These are phyloP conservation scores for Bothriochloa decipiens DNA, from an alignment of 176 grass and related monocot genomes.

Conservation along the genomic window DNA sequence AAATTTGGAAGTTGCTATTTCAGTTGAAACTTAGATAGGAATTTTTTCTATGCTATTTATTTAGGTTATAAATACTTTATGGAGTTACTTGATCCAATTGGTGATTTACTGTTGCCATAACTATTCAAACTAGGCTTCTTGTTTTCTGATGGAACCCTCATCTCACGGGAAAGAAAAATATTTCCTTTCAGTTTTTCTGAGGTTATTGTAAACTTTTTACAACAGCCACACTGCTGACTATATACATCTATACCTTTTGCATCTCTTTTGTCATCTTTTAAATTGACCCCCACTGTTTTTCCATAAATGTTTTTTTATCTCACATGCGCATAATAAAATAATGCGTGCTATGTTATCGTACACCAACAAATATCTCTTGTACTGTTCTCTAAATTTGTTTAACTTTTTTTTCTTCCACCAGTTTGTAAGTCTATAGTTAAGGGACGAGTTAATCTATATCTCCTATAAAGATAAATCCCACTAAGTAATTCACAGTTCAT, in stretches of 20 bases:
- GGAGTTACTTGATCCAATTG: constrained; percentile 11
- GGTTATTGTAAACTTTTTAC: too few relatives aligned
- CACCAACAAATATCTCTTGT: background rate
- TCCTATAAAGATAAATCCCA: too few relatives aligned
- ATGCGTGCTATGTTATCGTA: background rate
- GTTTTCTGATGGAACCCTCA: background rate
- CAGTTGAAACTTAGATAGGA: constrained; percentile 29
- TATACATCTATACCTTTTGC: background rate
- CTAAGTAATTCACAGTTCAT: too few relatives aligned
- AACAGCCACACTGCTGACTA: background rate
- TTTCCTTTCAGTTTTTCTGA: too few relatives aligned
- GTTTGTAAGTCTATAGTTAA: background rate
- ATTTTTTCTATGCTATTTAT: background rate
- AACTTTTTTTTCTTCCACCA: background rate
- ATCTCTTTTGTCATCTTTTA: background rate
- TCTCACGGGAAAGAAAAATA: background rate
- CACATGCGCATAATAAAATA: background rate
- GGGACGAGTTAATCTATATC: background rate
- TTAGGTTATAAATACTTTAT: constrained; percentile 10
- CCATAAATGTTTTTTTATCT: constrained; percentile 8
- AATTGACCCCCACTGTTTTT: background rate
- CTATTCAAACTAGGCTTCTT: background rate
- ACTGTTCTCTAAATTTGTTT: background rate
- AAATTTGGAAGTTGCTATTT: constrained; percentile 25
- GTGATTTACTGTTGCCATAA: background rate